Conservation (phyloP, 805 yeast genomes). For the Ogataea neopini region DNA sequence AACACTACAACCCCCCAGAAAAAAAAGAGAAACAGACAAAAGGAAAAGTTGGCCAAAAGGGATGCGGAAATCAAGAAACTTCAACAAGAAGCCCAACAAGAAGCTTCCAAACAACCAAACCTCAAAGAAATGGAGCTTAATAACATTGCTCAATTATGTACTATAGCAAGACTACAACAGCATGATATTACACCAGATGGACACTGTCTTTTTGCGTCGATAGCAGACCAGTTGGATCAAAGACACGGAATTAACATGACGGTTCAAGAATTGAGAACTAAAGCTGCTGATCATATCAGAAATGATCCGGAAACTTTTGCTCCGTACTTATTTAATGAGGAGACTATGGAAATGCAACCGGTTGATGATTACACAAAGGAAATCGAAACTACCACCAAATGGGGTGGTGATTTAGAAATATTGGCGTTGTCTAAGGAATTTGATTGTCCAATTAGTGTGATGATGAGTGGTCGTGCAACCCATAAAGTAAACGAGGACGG, state of each 20-base stretch:
- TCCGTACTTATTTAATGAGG: constrained; percentile 84
- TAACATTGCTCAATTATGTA: constrained; percentile 56
- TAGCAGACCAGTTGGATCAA: constrained; percentile 68
- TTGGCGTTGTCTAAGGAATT: constrained; percentile 75
- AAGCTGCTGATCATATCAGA: constrained; percentile 68
- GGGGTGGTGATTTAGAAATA: constrained; percentile 97
- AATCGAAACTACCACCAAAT: constrained; percentile 75
- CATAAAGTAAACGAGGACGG: constrained; percentile 63
- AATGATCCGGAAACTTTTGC: constrained; percentile 65
- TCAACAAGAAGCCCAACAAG: constrained; percentile 66
- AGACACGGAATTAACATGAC: constrained; percentile 47
- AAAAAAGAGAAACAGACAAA: constrained; percentile 74
- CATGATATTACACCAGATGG: constrained; percentile 88
- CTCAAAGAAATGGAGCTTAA: constrained; percentile 70
- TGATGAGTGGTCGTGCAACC: constrained; percentile 75
- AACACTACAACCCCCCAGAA: too few relatives aligned
- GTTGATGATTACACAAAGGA: constrained; percentile 67
- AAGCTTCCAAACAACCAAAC: constrained; percentile 68
- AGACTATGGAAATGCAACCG: constrained; percentile 61
- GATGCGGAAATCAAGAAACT: constrained; percentile 66
- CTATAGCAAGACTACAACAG: constrained; percentile 48
- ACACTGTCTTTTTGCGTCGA: constrained; percentile 86
- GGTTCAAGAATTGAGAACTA: constrained; percentile 57
- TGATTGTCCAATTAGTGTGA: constrained; percentile 71
- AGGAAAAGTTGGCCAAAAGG: constrained; percentile 76